phyloP scores from a whole-genome alignment of 2,329 filamentous ascomycete species.

The Westerdykella sp. region DNA sequence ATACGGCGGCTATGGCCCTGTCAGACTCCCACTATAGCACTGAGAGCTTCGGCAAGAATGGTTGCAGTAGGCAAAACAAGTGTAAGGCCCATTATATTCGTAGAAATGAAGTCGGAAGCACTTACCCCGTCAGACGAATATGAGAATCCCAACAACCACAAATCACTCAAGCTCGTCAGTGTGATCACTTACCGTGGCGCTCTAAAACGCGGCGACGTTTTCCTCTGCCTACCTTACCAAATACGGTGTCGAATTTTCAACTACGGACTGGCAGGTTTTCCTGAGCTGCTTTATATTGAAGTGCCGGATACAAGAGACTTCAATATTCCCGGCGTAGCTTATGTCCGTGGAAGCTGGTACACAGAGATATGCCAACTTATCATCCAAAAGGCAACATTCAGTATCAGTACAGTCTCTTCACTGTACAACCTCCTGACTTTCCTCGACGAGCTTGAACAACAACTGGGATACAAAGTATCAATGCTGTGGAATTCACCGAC shows the following conservation, averaged over 20 bases:
- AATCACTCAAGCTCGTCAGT: background rate
- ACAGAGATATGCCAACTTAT: constrained; percentile 1
- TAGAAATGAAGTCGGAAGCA: no score
- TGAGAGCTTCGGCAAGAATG: no score
- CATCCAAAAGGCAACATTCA: constrained; percentile 1
- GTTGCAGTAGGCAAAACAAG: no score
- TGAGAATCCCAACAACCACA: no score
- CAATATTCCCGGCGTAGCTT: background rate
- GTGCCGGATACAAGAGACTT: constrained; percentile 2
- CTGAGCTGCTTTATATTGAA: constrained; percentile 1
- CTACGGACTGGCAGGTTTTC: background rate
- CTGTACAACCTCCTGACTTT: constrained; percentile 3
- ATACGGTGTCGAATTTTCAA: constrained; percentile 1
- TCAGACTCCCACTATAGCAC: no score
- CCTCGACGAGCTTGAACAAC: constrained; percentile 2
- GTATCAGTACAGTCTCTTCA: background rate
- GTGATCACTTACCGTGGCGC: background rate
- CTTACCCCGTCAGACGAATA: no score
- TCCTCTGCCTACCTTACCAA: constrained; percentile 1
- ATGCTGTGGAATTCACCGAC: constrained; percentile 2
- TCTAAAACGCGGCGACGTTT: background rate
- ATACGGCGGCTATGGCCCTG: no score
- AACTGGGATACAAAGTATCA: constrained; percentile 1
- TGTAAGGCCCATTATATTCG: no score
- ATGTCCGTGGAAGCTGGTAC: constrained; percentile 1